Percentiles rank a stretch among this genome's conserved stretches.
Conservation (phyloP, 164 flowering plant species). For the Berberis thunbergii region DNA sequence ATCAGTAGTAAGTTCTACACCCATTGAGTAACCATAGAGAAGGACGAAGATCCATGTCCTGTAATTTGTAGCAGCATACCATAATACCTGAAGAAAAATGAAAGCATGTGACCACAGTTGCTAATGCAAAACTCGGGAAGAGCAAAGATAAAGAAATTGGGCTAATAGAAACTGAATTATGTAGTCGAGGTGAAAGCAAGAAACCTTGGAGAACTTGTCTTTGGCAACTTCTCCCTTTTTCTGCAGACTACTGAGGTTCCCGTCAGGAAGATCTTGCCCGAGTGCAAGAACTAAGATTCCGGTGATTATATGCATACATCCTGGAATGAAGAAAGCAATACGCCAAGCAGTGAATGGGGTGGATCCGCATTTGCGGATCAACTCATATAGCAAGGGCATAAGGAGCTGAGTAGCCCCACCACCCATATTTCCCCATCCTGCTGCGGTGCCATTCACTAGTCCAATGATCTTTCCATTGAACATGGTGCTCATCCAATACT, state of each 20-base stretch:
- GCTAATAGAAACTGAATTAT: no score
- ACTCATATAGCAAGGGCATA: constrained; percentile 53
- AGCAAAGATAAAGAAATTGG: neutral
- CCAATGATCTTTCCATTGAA: constrained; percentile 62
- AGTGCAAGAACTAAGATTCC: constrained; percentile 54
- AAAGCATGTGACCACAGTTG: neutral
- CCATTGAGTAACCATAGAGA: constrained; percentile 72
- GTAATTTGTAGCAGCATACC: constrained; percentile 59
- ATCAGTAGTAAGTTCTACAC: constrained; percentile 58
- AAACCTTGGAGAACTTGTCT: constrained; percentile 60
- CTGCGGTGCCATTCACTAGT: constrained; percentile 61
- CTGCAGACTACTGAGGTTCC: constrained; percentile 47
- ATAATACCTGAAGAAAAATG: constrained; percentile 34
- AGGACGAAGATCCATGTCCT: constrained; percentile 73
- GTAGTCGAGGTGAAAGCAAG: neutral
- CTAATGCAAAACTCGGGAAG: neutral
- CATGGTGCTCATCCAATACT: constrained; percentile 82
- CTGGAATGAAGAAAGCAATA: constrained; percentile 80
- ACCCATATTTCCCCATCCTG: constrained; percentile 89
- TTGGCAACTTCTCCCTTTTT: constrained; percentile 52
- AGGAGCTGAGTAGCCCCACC: constrained; percentile 78
- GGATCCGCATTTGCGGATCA: constrained; percentile 36
- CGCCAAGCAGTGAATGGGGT: constrained; percentile 81
- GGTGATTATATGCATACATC: constrained; percentile 41
- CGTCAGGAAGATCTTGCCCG: constrained; percentile 83